phyloP scores from a whole-genome alignment of 305 asterid genomes.

The Euphrasia arctica region DNA sequence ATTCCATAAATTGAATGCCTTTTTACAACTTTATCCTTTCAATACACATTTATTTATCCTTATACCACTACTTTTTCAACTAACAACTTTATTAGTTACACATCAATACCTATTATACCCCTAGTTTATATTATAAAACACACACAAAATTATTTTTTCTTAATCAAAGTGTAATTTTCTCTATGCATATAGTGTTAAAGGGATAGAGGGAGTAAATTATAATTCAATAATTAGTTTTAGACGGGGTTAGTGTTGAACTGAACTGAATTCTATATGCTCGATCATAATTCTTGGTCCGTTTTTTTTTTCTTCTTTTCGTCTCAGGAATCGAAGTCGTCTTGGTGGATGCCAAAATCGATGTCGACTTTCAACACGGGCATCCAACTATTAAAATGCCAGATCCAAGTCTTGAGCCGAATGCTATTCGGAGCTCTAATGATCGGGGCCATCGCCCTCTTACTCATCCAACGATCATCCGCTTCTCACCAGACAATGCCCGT shows the following conservation, averaged over 20 bases:
- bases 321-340: conserved; percentile 68
- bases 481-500: conserved; percentile 80
- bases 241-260: neutral
- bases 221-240: neutral
- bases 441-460: conserved; percentile 46
- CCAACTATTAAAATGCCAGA: conserved; percentile 60
- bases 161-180: no score
- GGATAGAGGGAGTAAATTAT: no score
- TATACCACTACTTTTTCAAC: no score
- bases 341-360: conserved; percentile 85
- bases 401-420: conserved; percentile 71
- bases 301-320: neutral
- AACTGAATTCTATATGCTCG: neutral
- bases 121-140: no score
- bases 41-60: no score
- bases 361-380: conserved; percentile 56
- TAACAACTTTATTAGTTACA: no score
- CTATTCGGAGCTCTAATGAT: conserved; percentile 59
- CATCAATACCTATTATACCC: no score
- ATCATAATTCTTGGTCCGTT: neutral
- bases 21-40: no score
- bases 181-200: no score
- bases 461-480: conserved; percentile 63
- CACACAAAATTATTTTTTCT: no score
- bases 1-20: no score